phyloP scores from a whole-genome alignment of 2,329 filamentous ascomycete species.

The Verticillium tricorpus region DNA sequence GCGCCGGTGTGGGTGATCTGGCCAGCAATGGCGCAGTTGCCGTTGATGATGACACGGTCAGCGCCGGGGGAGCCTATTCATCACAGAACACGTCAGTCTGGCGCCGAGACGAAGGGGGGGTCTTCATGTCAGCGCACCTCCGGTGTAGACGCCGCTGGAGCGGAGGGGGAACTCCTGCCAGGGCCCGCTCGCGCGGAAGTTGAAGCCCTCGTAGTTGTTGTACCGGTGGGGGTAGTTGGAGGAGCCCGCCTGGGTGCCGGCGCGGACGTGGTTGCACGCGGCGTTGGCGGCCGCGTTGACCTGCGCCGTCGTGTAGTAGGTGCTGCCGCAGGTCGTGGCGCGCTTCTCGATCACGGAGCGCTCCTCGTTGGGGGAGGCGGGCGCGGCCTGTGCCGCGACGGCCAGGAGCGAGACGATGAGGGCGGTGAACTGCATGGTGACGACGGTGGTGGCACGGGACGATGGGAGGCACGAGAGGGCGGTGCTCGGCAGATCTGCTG shows the following conservation, averaged over 20 bases:
- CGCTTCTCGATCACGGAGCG: slow-evolving; percentile 33
- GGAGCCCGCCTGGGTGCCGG: slow-evolving; percentile 29
- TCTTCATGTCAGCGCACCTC: slow-evolving; percentile 32
- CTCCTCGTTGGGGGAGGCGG: slow-evolving; percentile 10
- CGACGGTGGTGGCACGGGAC: background rate
- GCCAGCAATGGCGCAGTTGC: slow-evolving; percentile 51
- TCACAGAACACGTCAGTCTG: background rate
- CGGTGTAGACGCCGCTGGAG: slow-evolving; percentile 51
- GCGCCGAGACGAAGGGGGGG: background rate
- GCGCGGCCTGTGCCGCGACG: slow-evolving; percentile 8
- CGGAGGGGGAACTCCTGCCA: slow-evolving; percentile 62
- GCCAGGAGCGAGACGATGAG: slow-evolving; percentile 11
- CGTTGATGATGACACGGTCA: slow-evolving; percentile 60
- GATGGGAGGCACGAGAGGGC: background rate
- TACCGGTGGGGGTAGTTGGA: slow-evolving; percentile 52
- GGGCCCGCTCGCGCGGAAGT: slow-evolving; percentile 50
- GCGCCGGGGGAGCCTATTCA: slow-evolving; percentile 57
- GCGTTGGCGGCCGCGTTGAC: slow-evolving; percentile 45
- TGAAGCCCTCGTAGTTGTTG: slow-evolving; percentile 60
- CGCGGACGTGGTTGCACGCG: slow-evolving; percentile 46
- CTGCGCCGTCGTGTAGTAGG: slow-evolving; percentile 45
- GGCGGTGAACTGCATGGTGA: slow-evolving; percentile 12
- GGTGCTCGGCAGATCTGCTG: background rate
- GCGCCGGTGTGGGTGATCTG: slow-evolving; percentile 70
- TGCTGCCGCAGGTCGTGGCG: slow-evolving; percentile 46